Evolutionary conservation across 768 basidiomycete genomes (phyloP).

Genomic region (Tricholoma sp.): DNA sequence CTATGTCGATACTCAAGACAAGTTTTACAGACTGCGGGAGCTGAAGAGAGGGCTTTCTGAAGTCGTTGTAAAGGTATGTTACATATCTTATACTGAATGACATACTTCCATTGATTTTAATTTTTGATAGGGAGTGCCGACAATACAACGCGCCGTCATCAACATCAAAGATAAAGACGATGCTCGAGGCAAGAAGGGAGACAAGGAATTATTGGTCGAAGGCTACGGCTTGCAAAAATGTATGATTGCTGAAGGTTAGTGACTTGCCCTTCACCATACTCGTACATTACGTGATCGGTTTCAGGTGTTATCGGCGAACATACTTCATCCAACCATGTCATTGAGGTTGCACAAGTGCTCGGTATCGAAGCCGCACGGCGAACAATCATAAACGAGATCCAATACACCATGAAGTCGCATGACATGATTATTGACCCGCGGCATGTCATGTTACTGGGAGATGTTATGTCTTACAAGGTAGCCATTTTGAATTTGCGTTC

Average conservation of each 20-base stretch:
- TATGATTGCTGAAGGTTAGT: conserved; percentile 91
- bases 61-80: conserved; percentile 82
- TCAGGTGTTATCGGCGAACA: conserved; percentile 87
- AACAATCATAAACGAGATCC: conserved; percentile 96
- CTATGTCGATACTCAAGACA: conserved; percentile 73
- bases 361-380: conserved; percentile 95
- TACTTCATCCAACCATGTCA: conserved; percentile 95
- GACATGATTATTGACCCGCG: conserved; percentile 99
- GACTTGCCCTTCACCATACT: not conserved
- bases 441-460: conserved; percentile 96
- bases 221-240: conserved; percentile 95
- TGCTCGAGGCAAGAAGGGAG: conserved; percentile 71
- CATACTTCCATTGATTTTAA: not conserved
- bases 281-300: not conserved
- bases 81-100: not conserved
- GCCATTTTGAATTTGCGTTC: not conserved
- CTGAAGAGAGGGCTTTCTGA: conserved; percentile 79
- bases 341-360: conserved; percentile 92
- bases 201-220: conserved; percentile 92
- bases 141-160: conserved; percentile 90
- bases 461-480: conserved; percentile 98
- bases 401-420: conserved; percentile 95
- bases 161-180: conserved; percentile 91
- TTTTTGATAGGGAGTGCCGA: conserved; percentile 65
- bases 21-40: conserved; percentile 79